Evolutionary conservation across 2,329 filamentous ascomycete genomes (phyloP).

Genomic region (Acephala macrosclerotiorum): DNA sequence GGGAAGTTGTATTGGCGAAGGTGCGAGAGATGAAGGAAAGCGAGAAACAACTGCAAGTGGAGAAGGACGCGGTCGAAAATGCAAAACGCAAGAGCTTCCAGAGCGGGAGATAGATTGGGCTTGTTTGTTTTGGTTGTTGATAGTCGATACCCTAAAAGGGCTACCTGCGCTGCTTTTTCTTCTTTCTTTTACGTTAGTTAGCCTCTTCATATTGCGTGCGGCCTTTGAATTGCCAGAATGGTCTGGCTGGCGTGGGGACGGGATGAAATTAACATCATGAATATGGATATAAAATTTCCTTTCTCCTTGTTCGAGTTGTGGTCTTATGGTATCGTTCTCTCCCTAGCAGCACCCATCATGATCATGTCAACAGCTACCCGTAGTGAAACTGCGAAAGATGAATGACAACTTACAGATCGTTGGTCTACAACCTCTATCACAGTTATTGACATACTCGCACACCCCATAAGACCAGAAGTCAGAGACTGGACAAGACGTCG

Average conservation of each 20-base stretch:
- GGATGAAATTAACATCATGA: background rate
- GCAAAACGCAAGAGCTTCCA: constrained; percentile 37
- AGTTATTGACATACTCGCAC: too few relatives aligned
- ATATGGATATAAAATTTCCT: background rate
- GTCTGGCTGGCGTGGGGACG: background rate
- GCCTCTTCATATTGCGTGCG: background rate
- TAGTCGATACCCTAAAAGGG: constrained; percentile 31
- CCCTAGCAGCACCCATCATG: too few relatives aligned
- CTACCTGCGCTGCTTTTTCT: constrained; percentile 15
- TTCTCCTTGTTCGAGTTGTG: background rate
- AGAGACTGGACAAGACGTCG: too few relatives aligned
- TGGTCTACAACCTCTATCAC: too few relatives aligned
- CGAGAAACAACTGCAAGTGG: constrained; percentile 77
- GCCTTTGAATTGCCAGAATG: background rate
- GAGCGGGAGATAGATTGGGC: constrained; percentile 9
- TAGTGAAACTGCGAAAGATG: too few relatives aligned
- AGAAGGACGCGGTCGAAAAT: constrained; percentile 44
- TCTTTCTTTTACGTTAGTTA: constrained; percentile 6
- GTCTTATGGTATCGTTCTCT: constrained; percentile 4
- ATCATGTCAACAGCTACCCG: too few relatives aligned
- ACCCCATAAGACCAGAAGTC: too few relatives aligned
- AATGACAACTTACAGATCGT: too few relatives aligned
- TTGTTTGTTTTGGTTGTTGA: constrained; percentile 13
- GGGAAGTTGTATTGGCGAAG: constrained; percentile 93
- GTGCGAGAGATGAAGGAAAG: constrained; percentile 88